Evolutionary conservation across 179 eudicot species (phyloP), one percentile per base, ranked within the genome.

Genomic region (Dionaea muscipula): DNA sequence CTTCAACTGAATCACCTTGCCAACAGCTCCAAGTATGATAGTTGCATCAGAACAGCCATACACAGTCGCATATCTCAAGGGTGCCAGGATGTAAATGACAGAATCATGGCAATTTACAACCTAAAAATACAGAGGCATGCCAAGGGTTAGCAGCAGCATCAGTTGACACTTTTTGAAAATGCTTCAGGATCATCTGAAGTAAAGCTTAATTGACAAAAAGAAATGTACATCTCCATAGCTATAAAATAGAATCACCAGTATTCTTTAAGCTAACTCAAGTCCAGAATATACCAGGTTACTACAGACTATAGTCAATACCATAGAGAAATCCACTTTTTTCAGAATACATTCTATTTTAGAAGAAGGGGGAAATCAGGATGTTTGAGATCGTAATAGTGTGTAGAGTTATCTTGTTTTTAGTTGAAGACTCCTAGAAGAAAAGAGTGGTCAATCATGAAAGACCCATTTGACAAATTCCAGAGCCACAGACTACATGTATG

Each of bases 1-100:
- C 25, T 25, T 20, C 52, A 44, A 35, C 19, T 26, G 35, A 44
- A 75, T 59, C 76, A 87, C 98, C 96, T 91, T 87, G 78, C 98
- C 96, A 66, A 87, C 91, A 35, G 98, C 98, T 55, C 98, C 98
- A 45, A 91, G 81, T 71, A 91, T 80, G 53, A 91, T 79, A 53
- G 98, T 91, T 39, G 94, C 76, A 71, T 91, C 98, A 51, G 98
- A 91, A 72, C 94, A 87, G 60, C 96, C 98, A 77, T 84, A 91
- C 26, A 88, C 56, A 46, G 93, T 87, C 64, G 96, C 98, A 68
- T 77, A 87, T 73, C 70, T 82, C 61, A 91, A 64, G 49, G 98
- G 98, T 47, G 94, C 98, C 57, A 91, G 75, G 27, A 91, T 74
- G 66, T 91, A 91, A 45, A 91, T 87, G 27, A 84, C 94, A 1